A percentile compares a stretch with the other conserved stretches of the same genome.
Evolutionary conservation across 257 asterid species (phyloP).

Genomic region (Solanum clarkiae): DNA sequence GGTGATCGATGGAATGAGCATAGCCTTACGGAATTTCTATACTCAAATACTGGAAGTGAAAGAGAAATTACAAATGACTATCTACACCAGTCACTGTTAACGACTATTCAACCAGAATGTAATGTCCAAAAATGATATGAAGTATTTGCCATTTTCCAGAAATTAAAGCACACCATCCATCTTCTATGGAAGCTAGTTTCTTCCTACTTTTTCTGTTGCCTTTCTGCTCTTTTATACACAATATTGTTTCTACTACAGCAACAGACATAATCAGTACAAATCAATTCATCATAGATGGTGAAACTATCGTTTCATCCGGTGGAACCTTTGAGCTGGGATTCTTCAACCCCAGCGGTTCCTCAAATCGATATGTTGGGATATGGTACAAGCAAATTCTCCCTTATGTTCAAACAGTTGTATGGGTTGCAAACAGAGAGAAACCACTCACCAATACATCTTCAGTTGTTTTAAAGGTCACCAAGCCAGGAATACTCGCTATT

Average conservation of each 20-base stretch:
- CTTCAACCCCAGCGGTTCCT: background rate
- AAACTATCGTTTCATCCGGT: constrained; percentile 12
- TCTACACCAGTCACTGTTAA: background rate
- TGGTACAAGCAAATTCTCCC: background rate
- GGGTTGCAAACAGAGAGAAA: background rate
- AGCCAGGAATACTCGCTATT: background rate
- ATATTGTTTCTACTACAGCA: background rate
- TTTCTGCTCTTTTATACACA: background rate
- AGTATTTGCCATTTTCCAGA: background rate
- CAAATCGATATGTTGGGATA: background rate
- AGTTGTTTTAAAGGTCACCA: background rate
- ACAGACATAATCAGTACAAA: background rate
- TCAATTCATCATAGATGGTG: constrained; percentile 13
- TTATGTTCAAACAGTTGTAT: background rate
- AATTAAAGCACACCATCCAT: background rate
- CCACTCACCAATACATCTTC: background rate
- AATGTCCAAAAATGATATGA: background rate
- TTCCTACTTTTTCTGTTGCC: background rate
- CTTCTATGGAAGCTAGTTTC: background rate
- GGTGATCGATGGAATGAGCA: too few relatives aligned
- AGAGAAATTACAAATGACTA: background rate
- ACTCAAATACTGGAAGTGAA: background rate
- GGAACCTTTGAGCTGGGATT: background rate
- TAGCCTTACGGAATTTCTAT: background rate
- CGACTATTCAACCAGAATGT: background rate